A percentile compares a stretch with the other conserved stretches of the same genome.
Conservation (phyloP, 1,139 yeast species). For the Geotrichum carabidarum region DNA sequence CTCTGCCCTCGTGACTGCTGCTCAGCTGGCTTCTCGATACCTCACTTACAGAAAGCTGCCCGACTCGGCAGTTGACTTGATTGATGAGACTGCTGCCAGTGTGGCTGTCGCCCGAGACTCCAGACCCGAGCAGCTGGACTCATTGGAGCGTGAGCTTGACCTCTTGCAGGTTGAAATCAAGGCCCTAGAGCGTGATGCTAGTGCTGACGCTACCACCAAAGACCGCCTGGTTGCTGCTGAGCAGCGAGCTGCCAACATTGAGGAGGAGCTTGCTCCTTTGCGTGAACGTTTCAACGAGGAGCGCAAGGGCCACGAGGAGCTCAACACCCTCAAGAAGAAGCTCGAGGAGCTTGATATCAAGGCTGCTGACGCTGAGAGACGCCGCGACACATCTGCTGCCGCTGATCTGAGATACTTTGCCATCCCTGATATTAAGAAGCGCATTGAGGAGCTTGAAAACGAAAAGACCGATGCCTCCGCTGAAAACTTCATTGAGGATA, state of each 20-base stretch:
- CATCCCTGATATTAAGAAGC: conserved; percentile 81
- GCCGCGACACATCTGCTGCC: conserved; percentile 88
- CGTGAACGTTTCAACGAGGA: conserved; percentile 83
- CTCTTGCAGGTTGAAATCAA: conserved; percentile 90
- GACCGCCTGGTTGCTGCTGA: conserved; percentile 78
- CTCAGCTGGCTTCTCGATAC: conserved; percentile 90
- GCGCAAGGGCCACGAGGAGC: conserved; percentile 84
- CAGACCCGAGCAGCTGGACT: conserved; percentile 93
- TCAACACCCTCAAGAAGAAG: conserved; percentile 82
- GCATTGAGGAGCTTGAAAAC: conserved; percentile 68
- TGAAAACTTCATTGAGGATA: conserved; percentile 61
- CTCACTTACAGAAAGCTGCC: conserved; percentile 94
- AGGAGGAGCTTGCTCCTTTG: conserved; percentile 79
- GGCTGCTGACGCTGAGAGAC: conserved; percentile 95
- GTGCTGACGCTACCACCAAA: conserved; percentile 77
- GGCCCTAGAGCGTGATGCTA: conserved; percentile 94
- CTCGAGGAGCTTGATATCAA: conserved; percentile 88
- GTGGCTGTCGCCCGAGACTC: conserved; percentile 98
- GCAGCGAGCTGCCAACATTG: conserved; percentile 73
- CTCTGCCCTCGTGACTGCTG: conserved; percentile 90
- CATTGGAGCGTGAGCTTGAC: conserved; percentile 85
- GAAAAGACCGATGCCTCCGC: conserved; percentile 62
- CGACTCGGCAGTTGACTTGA: conserved; percentile 94
- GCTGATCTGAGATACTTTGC: conserved; percentile 96
- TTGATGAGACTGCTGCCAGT: conserved; percentile 95